phyloP scores from a whole-genome alignment of 1,284 basidiomycete genomes.

The Leccinum griseonigrum region DNA sequence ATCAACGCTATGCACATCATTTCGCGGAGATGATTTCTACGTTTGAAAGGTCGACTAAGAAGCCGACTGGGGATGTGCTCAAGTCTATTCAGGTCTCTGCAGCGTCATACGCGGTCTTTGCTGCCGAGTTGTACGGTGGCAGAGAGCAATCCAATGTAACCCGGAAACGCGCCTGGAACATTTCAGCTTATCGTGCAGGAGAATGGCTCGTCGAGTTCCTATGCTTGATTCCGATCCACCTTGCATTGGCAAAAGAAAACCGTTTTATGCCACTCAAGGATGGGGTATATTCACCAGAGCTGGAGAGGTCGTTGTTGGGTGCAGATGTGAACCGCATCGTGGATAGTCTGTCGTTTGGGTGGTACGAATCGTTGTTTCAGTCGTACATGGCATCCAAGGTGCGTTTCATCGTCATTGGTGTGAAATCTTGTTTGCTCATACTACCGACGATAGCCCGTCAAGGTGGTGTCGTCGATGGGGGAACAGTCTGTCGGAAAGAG shows the following conservation, averaged over 20 bases:
- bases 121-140: conserved; percentile 15
- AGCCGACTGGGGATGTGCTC: conserved; percentile 41
- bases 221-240: conserved; percentile 63
- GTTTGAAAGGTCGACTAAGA: conserved; percentile 47
- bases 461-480: conserved; percentile 66
- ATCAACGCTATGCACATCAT: conserved; percentile 37
- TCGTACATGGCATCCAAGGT: conserved; percentile 62
- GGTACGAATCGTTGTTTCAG: conserved; percentile 64
- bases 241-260: conserved; percentile 57
- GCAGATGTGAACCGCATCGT: conserved; percentile 59
- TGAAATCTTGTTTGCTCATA: not conserved
- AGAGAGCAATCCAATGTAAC: not conserved
- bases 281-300: conserved; percentile 47
- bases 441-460: conserved; percentile 46
- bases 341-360: conserved; percentile 55
- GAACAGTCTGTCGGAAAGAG: conserved; percentile 67
- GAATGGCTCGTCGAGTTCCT: conserved; percentile 63
- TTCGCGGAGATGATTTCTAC: conserved; percentile 44
- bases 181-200: conserved; percentile 45
- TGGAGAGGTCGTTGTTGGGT: conserved; percentile 54
- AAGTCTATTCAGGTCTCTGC: conserved; percentile 33
- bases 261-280: conserved; percentile 60
- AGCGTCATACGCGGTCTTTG: conserved; percentile 21
- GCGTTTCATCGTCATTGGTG: not conserved
- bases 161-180: conserved; percentile 18